Conservation (phyloP, 768 basidiomycete species). For the Crassisporium funariophilum region DNA sequence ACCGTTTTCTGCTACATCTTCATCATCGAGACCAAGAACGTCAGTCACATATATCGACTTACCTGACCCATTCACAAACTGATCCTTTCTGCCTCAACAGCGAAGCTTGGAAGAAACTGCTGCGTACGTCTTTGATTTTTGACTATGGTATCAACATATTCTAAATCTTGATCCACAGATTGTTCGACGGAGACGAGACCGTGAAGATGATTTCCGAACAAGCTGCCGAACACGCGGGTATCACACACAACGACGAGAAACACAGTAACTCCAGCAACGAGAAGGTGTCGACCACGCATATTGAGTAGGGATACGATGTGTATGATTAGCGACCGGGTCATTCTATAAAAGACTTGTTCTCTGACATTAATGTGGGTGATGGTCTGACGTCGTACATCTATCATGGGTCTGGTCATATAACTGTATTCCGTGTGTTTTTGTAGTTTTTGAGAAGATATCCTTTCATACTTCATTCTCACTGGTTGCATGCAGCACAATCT, state of each 20-base stretch:
- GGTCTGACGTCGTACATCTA: no score
- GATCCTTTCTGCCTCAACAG: slow-evolving; percentile 20
- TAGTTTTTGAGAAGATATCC: no score
- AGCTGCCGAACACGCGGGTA: slow-evolving; percentile 25
- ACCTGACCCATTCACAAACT: not conserved
- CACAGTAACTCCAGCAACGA: slow-evolving; percentile 16
- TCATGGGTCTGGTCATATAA: no score
- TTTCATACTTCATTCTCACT: no score
- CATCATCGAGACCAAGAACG: slow-evolving; percentile 55
- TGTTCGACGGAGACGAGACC: slow-evolving; percentile 63
- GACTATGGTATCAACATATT: not conserved
- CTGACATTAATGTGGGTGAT: not conserved
- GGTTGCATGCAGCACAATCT: no score
- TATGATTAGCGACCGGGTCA: not conserved
- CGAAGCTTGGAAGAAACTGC: slow-evolving; percentile 66
- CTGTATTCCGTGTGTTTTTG: no score
- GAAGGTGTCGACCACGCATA: slow-evolving; percentile 16
- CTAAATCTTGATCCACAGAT: slow-evolving; percentile 14
- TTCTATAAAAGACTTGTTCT: not conserved
- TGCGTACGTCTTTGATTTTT: slow-evolving; percentile 29
- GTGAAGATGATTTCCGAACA: slow-evolving; percentile 34
- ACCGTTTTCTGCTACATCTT: slow-evolving; percentile 53
- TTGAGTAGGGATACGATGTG: slow-evolving; percentile 7
- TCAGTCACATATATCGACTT: slow-evolving; percentile 14
- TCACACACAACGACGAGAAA: slow-evolving; percentile 14